phyloP scores from a whole-genome alignment of 495 filamentous ascomycete species.

The Aspergillus homomorphus region DNA sequence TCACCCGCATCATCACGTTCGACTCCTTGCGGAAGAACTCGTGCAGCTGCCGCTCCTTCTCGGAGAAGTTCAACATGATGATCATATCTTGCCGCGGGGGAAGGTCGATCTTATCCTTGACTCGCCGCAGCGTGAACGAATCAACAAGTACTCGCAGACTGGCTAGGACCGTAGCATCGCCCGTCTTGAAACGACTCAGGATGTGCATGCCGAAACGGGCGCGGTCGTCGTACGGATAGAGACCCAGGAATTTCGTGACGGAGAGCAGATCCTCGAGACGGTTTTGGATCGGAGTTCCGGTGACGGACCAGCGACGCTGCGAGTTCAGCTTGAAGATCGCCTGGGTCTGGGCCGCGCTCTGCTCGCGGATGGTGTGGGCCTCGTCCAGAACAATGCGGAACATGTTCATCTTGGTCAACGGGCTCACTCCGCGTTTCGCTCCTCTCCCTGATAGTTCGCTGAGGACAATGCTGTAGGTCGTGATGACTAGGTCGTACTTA shows the following conservation, averaged over 20 bases:
- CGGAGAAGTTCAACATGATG: constrained; percentile 55
- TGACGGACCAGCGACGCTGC: constrained; percentile 89
- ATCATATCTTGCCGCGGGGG: constrained; percentile 71
- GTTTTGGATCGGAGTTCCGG: constrained; percentile 89
- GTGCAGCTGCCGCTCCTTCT: constrained; percentile 53
- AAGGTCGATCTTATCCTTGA: constrained; percentile 86
- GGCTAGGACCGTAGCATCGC: constrained; percentile 74
- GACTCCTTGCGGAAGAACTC: constrained; percentile 62
- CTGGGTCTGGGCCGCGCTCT: constrained; percentile 73
- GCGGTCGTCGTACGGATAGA: constrained; percentile 83
- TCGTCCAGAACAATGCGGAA: constrained; percentile 96
- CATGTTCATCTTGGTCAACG: constrained; percentile 74
- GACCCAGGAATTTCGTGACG: constrained; percentile 82
- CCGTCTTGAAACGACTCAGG: constrained; percentile 70
- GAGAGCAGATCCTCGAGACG: constrained; percentile 86
- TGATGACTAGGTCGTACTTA: constrained; percentile 78
- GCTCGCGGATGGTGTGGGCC: constrained; percentile 89
- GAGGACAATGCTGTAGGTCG: constrained; percentile 84
- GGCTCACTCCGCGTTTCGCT: constrained; percentile 58
- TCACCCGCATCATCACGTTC: constrained; percentile 57
- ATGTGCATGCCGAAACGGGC: constrained; percentile 73
- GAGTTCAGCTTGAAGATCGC: constrained; percentile 79
- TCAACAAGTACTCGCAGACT: constrained; percentile 90
- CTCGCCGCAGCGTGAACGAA: constrained; percentile 84
- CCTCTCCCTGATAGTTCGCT: constrained; percentile 65